Conservation (phyloP, 768 basidiomycete genomes). For the Macrolepiota fuliginosa region DNA sequence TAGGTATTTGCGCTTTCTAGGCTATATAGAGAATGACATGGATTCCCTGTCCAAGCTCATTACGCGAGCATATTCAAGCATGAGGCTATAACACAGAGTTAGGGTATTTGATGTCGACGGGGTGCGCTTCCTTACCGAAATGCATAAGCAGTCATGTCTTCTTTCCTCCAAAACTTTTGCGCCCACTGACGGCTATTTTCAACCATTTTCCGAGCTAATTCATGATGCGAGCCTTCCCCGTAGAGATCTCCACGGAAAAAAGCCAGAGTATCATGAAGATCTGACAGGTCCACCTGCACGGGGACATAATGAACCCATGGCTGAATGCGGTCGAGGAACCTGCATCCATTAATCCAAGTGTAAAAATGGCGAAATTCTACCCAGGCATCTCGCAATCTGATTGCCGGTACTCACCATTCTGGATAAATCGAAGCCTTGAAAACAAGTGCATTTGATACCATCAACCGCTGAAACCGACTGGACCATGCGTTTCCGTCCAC, state of each 20-base stretch:
- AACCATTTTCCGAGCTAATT: slow-evolving; percentile 53
- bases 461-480: slow-evolving; percentile 56
- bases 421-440: slow-evolving; percentile 68
- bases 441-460: slow-evolving; percentile 56
- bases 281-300: slow-evolving; percentile 59
- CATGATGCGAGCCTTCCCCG: slow-evolving; percentile 60
- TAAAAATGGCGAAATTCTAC: no score
- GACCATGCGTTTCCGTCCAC: slow-evolving; percentile 65
- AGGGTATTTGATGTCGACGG: neutral
- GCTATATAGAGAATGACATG: slow-evolving; percentile 26
- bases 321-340: slow-evolving; percentile 51
- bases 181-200: slow-evolving; percentile 57
- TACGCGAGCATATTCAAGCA: slow-evolving; percentile 47
- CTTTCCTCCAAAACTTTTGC: slow-evolving; percentile 51
- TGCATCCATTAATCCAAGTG: slow-evolving; percentile 14
- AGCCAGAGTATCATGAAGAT: slow-evolving; percentile 66
- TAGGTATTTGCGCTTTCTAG: neutral
- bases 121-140: slow-evolving; percentile 39
- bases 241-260: slow-evolving; percentile 70
- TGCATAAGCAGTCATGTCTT: slow-evolving; percentile 58
- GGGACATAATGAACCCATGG: slow-evolving; percentile 79
- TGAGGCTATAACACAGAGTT: slow-evolving; percentile 5
- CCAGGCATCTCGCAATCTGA: no score
- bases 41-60: slow-evolving; percentile 38
- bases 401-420: slow-evolving; percentile 47